Base-by-base conservation (phyloP, 371 early-diverging fungal genomes). In the Blakeslea trispora region DNA sequence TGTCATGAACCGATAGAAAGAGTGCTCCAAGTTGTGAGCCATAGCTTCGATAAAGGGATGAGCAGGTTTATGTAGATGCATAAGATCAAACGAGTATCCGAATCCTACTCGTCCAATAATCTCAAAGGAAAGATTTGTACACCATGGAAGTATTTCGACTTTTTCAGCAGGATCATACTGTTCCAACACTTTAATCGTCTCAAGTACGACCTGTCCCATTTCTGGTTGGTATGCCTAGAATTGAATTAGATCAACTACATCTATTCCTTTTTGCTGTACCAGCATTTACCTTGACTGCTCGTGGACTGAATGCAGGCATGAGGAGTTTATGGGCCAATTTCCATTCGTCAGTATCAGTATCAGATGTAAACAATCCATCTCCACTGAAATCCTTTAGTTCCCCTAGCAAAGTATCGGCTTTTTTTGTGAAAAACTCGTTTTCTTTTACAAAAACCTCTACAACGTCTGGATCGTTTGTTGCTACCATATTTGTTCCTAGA, bases 41-140 rank as follows among this genome's bases (percentile, higher is more conserved):
- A 85, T 81, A 17, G 81, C 77, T 34, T 74, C 62, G 45, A 83
- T 75, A 44, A 81, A 75, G 1, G 72, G 69, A 57, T 81, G 74
- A 2, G 50, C 56, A 1, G 65, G 64, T n/a, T 67, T 56, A 21
- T 75, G 64, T 6, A 50, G 42, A 21, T 77, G 66, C 14, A 85
- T 60, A 19, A 85, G 40, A 22, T 74, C 50, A 50, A 81, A 79
- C 10, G 68, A 69, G 46, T 78, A 85, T 3, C 82, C 83, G 40
- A 85, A 85, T 6, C 85, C 85, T n/a, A 71, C 64, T 7, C 63
- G 61, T 17, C 75, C 80, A 50, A 82, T 79, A 0, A 77, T 74
- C 43, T 79, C 77, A 50, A 79, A 69, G 5, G 82, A 75, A 8
- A 83, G 44, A 14, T 77, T 74, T 10, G 82, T 85, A 13, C 74